Evolutionary conservation across 75 land plant species (phyloP).

Genomic region (Cupressus sempervirens): DNA sequence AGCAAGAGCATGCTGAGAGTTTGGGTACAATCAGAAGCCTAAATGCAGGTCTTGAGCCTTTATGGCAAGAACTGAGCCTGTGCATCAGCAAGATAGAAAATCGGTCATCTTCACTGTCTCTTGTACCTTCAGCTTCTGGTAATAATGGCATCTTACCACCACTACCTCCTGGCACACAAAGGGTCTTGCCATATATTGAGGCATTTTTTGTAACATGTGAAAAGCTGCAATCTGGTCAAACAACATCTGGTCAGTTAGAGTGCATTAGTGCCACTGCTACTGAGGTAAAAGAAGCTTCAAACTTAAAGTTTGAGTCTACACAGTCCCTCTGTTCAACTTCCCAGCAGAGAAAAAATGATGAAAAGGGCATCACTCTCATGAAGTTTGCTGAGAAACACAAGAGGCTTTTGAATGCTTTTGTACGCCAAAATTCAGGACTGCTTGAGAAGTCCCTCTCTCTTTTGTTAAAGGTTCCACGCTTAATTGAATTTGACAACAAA

Average conservation of each 20-base stretch:
- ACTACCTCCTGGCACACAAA: conserved; percentile 91
- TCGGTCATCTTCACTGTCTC: conserved; percentile 46
- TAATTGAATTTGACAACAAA: conserved; percentile 96
- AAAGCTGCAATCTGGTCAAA: conserved; percentile 73
- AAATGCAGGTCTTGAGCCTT: conserved; percentile 71
- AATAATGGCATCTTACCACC: conserved; percentile 55
- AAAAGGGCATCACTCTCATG: conserved; percentile 68
- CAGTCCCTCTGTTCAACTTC: conserved; percentile 6
- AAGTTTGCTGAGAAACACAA: conserved; percentile 89
- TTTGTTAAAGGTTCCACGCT: conserved; percentile 83
- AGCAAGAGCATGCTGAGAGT: conserved; percentile 53
- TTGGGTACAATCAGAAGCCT: conserved; percentile 52
- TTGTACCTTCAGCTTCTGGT: conserved; percentile 26
- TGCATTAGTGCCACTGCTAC: conserved; percentile 30
- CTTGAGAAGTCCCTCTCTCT: conserved; percentile 94
- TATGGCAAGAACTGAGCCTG: conserved; percentile 83
- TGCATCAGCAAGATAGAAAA: conserved; percentile 86
- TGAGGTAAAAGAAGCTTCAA: conserved; percentile 64
- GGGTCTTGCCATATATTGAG: conserved; percentile 89
- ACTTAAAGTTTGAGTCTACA: conserved; percentile 38
- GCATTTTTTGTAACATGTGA: conserved; percentile 97
- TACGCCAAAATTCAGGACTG: conserved; percentile 91
- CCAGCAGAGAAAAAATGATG: conserved; percentile 40
- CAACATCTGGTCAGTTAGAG: conserved; percentile 40
- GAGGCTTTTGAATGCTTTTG: conserved; percentile 85